Evolutionary conservation across 2,329 filamentous ascomycete genomes (phyloP), one percentile per base, ranked within the genome.

Genomic region (Hypoxylon sp.): DNA sequence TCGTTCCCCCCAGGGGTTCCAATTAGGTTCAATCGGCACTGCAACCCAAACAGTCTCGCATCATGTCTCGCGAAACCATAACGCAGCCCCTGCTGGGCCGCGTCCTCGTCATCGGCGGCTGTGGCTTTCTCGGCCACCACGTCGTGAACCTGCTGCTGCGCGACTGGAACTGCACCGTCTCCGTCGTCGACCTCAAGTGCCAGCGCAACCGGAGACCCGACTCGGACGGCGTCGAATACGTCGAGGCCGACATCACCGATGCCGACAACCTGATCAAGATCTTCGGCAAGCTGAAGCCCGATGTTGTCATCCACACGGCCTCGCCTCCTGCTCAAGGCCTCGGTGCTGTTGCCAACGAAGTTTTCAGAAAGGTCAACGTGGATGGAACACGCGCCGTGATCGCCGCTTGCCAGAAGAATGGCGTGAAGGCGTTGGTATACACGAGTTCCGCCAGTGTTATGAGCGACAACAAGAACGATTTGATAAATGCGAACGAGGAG

Each of bases 221-320:
- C 62, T 83, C 85, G 53, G 83, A 85, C 59, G 85, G 86, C 50
- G 87, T 91, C 56, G 81, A 84, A 58, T 96, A 96, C 83, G 86
- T 89, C 79, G 90, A 94, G 74, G 92, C 89, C 78, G 92, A 95
- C 81, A 94, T 96, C 78, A 94, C 92, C 61, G 89, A 92, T 70
- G 77, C 82, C 17, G 83, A 85, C 61, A 85, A 85, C 68, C 85
- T 96, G 70, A 79, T 87, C 44, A 83, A 85, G 40, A 82, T 93
- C 49, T 90, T 98, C 75, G 80, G 85, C 33, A 84, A 89, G 70
- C 85, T 90, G 61, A 88, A 87, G 75, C 95, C 95, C 20, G 90
- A 94, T 77, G 88, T 97, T 13, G 93, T 99, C 57, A 91, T 98
- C 76, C 95, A 99, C 81, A 97, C 95, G 1, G 96, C 95, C 20